Evolutionary conservation across 2,329 filamentous ascomycete genomes (phyloP).

Genomic region (Cladosporium austrohemisphaericum): DNA sequence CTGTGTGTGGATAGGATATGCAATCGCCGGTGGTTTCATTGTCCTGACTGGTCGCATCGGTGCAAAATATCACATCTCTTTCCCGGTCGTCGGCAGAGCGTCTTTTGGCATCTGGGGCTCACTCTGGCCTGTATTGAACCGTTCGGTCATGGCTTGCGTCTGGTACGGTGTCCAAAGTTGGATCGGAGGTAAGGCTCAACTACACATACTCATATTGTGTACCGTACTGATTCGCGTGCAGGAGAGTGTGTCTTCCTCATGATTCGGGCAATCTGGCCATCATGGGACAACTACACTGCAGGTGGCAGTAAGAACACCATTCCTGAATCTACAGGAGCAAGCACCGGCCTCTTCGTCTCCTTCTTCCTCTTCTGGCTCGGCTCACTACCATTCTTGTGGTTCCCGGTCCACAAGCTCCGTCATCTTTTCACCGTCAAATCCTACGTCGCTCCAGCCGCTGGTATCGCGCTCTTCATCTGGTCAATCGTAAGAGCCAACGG

Average conservation of each 20-base stretch:
- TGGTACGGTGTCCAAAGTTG: slow-evolving; percentile 86
- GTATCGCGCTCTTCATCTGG: slow-evolving; percentile 84
- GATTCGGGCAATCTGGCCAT: slow-evolving; percentile 77
- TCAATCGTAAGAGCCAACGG: slow-evolving; percentile 76
- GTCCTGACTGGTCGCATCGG: slow-evolving; percentile 45
- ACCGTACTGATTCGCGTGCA: not conserved
- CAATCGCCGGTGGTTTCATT: slow-evolving; percentile 29
- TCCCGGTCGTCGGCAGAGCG: slow-evolving; percentile 54
- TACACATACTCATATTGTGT: not conserved
- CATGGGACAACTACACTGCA: slow-evolving; percentile 42
- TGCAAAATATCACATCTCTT: slow-evolving; percentile 51
- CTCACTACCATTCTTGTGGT: slow-evolving; percentile 81
- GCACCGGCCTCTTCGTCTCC: slow-evolving; percentile 69
- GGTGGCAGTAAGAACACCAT: slow-evolving; percentile 63
- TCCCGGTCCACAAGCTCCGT: slow-evolving; percentile 81
- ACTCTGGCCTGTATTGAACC: slow-evolving; percentile 84
- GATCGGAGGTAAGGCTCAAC: slow-evolving; percentile 60
- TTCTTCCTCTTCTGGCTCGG: slow-evolving; percentile 85
- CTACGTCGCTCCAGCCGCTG: slow-evolving; percentile 76
- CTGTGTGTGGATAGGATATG: slow-evolving; percentile 63
- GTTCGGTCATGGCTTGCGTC: slow-evolving; percentile 80
- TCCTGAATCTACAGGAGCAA: slow-evolving; percentile 61
- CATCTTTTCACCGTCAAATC: slow-evolving; percentile 94
- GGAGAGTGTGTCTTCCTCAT: slow-evolving; percentile 72
- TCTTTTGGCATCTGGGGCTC: slow-evolving; percentile 75